These are phyloP conservation scores for Nadsonia starkeyi-henricii DNA, from an alignment of 1,139 yeast species.

Conservation along the genomic window DNA sequence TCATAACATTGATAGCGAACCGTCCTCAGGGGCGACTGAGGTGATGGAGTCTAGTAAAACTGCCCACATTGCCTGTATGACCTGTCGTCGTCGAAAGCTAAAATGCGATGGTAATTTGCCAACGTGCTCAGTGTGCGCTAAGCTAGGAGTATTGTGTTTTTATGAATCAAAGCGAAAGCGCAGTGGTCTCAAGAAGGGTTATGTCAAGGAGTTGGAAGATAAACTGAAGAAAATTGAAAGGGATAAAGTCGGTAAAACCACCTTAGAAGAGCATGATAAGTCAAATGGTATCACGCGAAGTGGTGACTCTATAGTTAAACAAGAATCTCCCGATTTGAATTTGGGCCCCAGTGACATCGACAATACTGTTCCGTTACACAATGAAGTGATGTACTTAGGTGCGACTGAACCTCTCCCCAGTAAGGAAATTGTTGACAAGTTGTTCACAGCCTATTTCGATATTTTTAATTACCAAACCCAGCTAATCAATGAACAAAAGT, in stretches of 20 bases:
- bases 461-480: background rate
- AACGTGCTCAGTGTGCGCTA: background rate
- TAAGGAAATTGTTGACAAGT: background rate
- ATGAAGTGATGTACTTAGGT: background rate
- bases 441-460: background rate
- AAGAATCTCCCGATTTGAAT: background rate
- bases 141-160: background rate
- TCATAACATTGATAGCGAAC: too few species aligned
- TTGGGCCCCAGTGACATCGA: background rate
- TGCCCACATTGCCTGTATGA: background rate
- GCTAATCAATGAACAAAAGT: background rate
- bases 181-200: background rate
- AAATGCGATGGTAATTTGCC: background rate
- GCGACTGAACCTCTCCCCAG: background rate
- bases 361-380: background rate
- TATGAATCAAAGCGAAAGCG: background rate
- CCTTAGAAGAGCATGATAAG: background rate
- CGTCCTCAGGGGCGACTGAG: too few species aligned
- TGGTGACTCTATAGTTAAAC: background rate
- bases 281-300: too few species aligned
- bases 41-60: too few species aligned
- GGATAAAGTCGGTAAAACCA: background rate
- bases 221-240: background rate
- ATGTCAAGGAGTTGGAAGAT: background rate
- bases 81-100: background rate